Evolutionary conservation across 2,329 filamentous ascomycete genomes (phyloP).

Genomic region (Diaporthe vaccinii): DNA sequence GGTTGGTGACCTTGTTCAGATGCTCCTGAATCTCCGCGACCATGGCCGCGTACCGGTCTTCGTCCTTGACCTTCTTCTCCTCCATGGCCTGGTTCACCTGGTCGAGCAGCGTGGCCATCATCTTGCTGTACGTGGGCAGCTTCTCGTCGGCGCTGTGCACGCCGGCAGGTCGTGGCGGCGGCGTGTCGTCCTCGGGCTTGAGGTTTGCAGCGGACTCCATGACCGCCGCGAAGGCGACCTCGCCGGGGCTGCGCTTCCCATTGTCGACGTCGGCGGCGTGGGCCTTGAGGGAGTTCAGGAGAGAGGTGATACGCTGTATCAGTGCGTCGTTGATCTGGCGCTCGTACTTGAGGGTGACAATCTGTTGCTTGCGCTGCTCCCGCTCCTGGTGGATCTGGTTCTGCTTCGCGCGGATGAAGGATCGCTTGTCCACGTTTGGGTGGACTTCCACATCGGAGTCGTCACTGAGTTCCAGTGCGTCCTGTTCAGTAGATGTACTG

Average conservation of each 20-base stretch:
- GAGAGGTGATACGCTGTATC: conserved; percentile 82
- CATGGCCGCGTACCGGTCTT: conserved; percentile 80
- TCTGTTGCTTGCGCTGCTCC: conserved; percentile 86
- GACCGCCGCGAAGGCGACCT: conserved; percentile 89
- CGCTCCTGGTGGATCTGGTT: conserved; percentile 96
- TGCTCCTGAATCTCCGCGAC: conserved; percentile 83
- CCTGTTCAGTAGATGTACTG: conserved; percentile 59
- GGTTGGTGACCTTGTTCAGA: conserved; percentile 79
- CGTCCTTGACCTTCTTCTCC: conserved; percentile 75
- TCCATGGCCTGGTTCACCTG: conserved; percentile 90
- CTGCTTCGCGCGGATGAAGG: conserved; percentile 98
- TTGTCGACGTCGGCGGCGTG: conserved; percentile 78
- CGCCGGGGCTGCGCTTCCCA: conserved; percentile 72
- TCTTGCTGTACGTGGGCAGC: conserved; percentile 90
- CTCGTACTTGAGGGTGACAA: conserved; percentile 93
- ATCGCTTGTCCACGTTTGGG: conserved; percentile 98
- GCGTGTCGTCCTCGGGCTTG: conserved; percentile 79
- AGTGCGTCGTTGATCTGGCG: conserved; percentile 93
- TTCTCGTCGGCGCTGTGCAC: conserved; percentile 81
- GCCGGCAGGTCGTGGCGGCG: conserved; percentile 81
- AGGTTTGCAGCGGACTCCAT: conserved; percentile 80
- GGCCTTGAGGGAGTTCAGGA: conserved; percentile 80
- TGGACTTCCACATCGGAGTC: conserved; percentile 99
- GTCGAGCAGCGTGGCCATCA: conserved; percentile 97
- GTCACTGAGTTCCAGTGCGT: conserved; percentile 95